Evolutionary conservation across 2,329 filamentous ascomycete genomes (phyloP), one percentile per base, ranked within the genome.

Genomic region (Alternaria atra): DNA sequence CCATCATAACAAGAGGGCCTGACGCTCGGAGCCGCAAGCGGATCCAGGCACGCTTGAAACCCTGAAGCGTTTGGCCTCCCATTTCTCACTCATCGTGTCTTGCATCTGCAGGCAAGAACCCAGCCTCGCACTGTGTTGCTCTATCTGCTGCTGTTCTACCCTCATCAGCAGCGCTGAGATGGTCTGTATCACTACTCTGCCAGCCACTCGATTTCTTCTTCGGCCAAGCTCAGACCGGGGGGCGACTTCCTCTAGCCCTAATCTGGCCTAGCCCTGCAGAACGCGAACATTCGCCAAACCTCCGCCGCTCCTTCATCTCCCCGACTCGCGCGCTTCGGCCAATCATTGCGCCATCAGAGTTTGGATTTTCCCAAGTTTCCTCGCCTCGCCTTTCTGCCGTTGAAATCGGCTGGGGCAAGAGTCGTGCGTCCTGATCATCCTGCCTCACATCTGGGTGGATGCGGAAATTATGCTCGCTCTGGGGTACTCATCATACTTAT

Each of bases 271-370:
- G 68, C 64, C 37, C 56, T 29, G 48, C 47, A 47, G 47, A 6
- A 46, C 48, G 52, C 60, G 56, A 64, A 61, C 62, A 68, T 57
- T 66, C 65, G 64, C 62, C 63, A 76, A 76, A 75, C 70, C 65
- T 71, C 70, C 69, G 61, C 63, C 59, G 58, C 65, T 64, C 66
- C 70, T 66, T 78, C 75, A 78, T 77, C 69, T 77, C 73, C 73
- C 66, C 68, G 75, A 78, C 68, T 77, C 75, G 61, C 66, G 67
- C 54, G 35, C 40, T 43, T 8, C 13, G 39, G 55, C 73, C 72
- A 75, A 75, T 74, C 69, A 71, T 34, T 55, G 29, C 61, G 30
- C n/a, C 9, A 23, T 29, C 47, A 20, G 29, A 25, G 27, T 27
- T 44, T 56, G 29, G 48, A 50, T 53, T 65, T 55, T 69, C 63